phyloP scores from a whole-genome alignment of 768 basidiomycete genomes.

The Panellus pusillus region DNA sequence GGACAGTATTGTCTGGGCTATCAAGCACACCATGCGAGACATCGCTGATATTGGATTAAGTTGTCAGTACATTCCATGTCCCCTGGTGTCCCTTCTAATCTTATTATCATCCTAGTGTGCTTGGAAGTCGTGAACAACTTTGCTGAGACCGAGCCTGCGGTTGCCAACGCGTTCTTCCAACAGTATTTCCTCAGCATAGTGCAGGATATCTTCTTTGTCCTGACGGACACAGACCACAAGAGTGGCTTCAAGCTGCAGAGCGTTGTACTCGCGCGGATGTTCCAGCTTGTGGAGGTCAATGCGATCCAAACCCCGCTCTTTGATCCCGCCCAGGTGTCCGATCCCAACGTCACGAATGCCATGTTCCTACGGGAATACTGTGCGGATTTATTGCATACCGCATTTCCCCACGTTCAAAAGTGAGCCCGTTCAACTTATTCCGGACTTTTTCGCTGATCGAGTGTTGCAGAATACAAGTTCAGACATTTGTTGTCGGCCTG shows the following conservation, averaged over 20 bases:
- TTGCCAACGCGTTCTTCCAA: conserved; percentile 93
- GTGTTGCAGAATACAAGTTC: conserved; percentile 60
- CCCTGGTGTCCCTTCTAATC: neutral
- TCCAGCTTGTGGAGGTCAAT: conserved; percentile 86
- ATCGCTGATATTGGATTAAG: conserved; percentile 91
- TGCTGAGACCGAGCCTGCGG: conserved; percentile 67
- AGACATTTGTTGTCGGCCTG: conserved; percentile 65
- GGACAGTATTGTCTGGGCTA: conserved; percentile 99
- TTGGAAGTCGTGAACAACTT: conserved; percentile 97
- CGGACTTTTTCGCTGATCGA: conserved; percentile 9
- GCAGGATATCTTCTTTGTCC: conserved; percentile 95
- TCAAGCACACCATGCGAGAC: conserved; percentile 99
- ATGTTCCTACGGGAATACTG: conserved; percentile 84
- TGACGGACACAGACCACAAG: conserved; percentile 98
- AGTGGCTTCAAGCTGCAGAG: conserved; percentile 97
- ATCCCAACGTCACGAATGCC: conserved; percentile 74
- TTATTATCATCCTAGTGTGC: conserved; percentile 56
- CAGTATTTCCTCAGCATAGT: conserved; percentile 92
- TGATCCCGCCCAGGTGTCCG: conserved; percentile 70
- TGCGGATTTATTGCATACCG: conserved; percentile 78
- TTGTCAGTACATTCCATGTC: conserved; percentile 44
- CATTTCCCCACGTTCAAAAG: conserved; percentile 92
- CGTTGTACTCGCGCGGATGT: conserved; percentile 87
- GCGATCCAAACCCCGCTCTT: conserved; percentile 80
- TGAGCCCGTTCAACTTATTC: conserved; percentile 36